Evolutionary conservation across 2,329 filamentous ascomycete genomes (phyloP).

Genomic region (Colletotrichum aenigma): DNA sequence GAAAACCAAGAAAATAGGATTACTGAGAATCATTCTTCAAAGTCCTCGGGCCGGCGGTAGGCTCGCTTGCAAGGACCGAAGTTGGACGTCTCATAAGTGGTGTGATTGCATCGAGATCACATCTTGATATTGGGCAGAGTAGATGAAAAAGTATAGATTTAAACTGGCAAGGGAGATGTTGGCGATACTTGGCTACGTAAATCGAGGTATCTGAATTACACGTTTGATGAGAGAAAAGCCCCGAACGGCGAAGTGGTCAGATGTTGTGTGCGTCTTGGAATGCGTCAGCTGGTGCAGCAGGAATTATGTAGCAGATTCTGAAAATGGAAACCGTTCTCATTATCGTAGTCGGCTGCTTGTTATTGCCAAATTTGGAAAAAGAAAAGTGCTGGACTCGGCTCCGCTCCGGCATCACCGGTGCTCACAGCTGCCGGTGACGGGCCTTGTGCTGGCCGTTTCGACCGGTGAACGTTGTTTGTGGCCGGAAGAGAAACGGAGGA

Average conservation of each 20-base stretch:
- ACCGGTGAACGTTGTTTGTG: constrained; percentile 5
- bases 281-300: not conserved
- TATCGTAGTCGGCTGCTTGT: not conserved
- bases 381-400: not conserved
- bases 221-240: not conserved
- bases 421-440: not conserved
- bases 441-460: not conserved
- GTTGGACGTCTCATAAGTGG: not conserved
- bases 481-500: not conserved
- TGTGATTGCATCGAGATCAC: not conserved
- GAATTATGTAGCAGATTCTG: not conserved
- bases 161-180: not conserved
- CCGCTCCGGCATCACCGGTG: not conserved
- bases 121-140: not conserved
- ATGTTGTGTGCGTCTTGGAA: not conserved
- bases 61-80: not conserved
- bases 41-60: not conserved
- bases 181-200: not conserved
- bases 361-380: not conserved
- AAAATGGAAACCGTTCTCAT: not conserved
- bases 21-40: not conserved
- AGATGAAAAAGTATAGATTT: not conserved
- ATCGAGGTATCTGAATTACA: not conserved
- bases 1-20: constrained; percentile 6
- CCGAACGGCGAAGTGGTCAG: not conserved